These are phyloP conservation scores for Colletotrichum shisoi DNA, from an alignment of 2,329 filamentous ascomycete genomes.

Conservation along the genomic window DNA sequence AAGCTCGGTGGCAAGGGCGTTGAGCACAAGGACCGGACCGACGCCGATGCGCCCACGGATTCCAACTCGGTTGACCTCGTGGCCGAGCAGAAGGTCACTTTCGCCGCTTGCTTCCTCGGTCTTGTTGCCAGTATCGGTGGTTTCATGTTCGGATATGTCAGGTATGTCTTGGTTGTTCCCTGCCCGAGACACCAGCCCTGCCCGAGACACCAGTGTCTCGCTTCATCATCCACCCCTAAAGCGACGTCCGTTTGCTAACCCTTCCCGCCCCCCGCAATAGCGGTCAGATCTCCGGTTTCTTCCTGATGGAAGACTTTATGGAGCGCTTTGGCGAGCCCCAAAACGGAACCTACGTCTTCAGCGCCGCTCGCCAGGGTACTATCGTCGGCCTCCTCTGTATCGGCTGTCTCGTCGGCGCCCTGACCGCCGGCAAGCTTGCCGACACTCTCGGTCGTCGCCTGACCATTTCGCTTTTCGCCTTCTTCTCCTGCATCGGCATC, in stretches of 20 bases:
- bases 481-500: slow-evolving; percentile 71
- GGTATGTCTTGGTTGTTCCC: slow-evolving; percentile 50
- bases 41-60: slow-evolving; percentile 12
- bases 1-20: slow-evolving; percentile 36
- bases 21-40: slow-evolving; percentile 31
- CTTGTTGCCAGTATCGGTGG: slow-evolving; percentile 63
- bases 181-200: not conserved
- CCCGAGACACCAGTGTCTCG: not conserved
- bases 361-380: slow-evolving; percentile 67
- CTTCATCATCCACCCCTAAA: not conserved
- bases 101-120: slow-evolving; percentile 58
- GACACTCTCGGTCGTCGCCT: slow-evolving; percentile 68
- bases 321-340: slow-evolving; percentile 60
- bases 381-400: slow-evolving; percentile 70
- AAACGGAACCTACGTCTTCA: slow-evolving; percentile 58
- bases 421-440: slow-evolving; percentile 66
- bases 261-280: slow-evolving; percentile 44
- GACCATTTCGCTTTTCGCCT: slow-evolving; percentile 68
- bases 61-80: slow-evolving; percentile 24
- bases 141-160: slow-evolving; percentile 66
- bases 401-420: slow-evolving; percentile 66
- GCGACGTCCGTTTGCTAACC: slow-evolving; percentile 12
- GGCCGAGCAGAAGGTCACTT: slow-evolving; percentile 47
- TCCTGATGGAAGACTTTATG: slow-evolving; percentile 66
- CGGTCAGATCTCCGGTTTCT: slow-evolving; percentile 69